Base-by-base conservation (phyloP, 257 asterid species). In the Nicotiana tomentosiformis region DNA sequence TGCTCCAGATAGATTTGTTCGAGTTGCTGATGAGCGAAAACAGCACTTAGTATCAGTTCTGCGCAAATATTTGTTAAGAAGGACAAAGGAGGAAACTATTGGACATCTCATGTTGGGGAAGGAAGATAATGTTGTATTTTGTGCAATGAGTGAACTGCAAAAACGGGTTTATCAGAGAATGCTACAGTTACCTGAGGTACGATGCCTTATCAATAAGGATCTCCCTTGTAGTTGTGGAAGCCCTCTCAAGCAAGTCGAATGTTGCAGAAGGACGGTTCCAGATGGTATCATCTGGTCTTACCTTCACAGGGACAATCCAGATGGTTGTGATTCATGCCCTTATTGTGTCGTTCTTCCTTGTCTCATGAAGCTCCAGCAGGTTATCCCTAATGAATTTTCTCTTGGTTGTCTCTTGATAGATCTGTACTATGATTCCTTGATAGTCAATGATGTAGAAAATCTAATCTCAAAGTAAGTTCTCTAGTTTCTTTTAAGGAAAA, bases 21-120 rank as follows among this genome's bases (percentile, higher is more conserved):
- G 60, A 78, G 87, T 96, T 84, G 99, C 99, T 81, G 91, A 92
- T 66, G 93, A 94, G 88, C 86, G 98, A 74, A 94, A 93, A 85
- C 93, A 91, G 65, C 98, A 96, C 84, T 87, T 96, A 26, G 94
- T 92, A 70, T 86, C 91, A 10, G 97, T 96, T 86, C 84, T 94
- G 72, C 84, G 69, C 12, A 94, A 90, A 76, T 94, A 96, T 86
- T 88, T 96, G 92, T 88, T 96, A 78, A 92, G 99, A 85, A 94
- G 99, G 90, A 96, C 98, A 16, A 96, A 96, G 86, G 98, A 94
- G 74, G 98, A 96, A 84, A 96, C 99, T 0, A 96, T 96, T 43
- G 99, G 98, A 81, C 99, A 94, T 84, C 97, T 96, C 83, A 93
- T 96, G 98, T 87, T 89, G 94, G 99, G 99, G 66, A 96, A 96